phyloP scores from a whole-genome alignment of 805 yeast genomes.

The Kodamaea kaohsiungensis region DNA sequence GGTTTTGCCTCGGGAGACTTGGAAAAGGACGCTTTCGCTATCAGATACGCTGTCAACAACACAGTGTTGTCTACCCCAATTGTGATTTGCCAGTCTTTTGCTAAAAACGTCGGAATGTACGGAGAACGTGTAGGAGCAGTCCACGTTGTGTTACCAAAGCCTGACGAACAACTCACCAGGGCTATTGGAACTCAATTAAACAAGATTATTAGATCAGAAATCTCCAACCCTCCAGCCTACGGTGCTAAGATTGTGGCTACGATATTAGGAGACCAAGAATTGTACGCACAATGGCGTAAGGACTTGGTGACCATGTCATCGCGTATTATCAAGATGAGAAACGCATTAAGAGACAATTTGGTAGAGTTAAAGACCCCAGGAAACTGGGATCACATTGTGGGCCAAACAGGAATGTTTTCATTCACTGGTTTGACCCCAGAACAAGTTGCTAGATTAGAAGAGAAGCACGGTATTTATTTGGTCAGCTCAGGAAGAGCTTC shows the following conservation, averaged over 20 bases:
- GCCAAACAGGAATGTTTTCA: conserved; percentile 96
- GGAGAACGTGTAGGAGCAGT: conserved; percentile 97
- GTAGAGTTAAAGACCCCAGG: conserved; percentile 76
- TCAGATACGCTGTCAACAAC: conserved; percentile 57
- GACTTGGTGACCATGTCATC: conserved; percentile 87
- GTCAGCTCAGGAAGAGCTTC: conserved; percentile 87
- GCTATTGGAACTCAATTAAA: conserved; percentile 78
- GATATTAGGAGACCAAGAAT: conserved; percentile 65
- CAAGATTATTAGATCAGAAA: conserved; percentile 74
- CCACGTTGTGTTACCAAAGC: conserved; percentile 61
- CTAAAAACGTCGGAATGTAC: conserved; percentile 94
- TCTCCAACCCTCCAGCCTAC: conserved; percentile 93
- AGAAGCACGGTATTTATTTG: conserved; percentile 78
- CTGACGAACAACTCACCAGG: conserved; percentile 39
- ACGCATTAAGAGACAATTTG: conserved; percentile 59
- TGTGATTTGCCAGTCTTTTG: conserved; percentile 89
- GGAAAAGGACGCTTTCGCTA: conserved; percentile 81
- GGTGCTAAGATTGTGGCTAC: conserved; percentile 89
- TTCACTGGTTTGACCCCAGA: conserved; percentile 82
- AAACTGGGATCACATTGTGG: conserved; percentile 85
- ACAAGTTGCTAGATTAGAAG: conserved; percentile 76
- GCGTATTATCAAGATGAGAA: conserved; percentile 80
- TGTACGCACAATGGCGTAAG: conserved; percentile 75
- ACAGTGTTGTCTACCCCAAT: conserved; percentile 47
- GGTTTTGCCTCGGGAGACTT: conserved; percentile 94